phyloP scores from a whole-genome alignment of 1,284 basidiomycete species.

The Hypsizygus ulmarius region DNA sequence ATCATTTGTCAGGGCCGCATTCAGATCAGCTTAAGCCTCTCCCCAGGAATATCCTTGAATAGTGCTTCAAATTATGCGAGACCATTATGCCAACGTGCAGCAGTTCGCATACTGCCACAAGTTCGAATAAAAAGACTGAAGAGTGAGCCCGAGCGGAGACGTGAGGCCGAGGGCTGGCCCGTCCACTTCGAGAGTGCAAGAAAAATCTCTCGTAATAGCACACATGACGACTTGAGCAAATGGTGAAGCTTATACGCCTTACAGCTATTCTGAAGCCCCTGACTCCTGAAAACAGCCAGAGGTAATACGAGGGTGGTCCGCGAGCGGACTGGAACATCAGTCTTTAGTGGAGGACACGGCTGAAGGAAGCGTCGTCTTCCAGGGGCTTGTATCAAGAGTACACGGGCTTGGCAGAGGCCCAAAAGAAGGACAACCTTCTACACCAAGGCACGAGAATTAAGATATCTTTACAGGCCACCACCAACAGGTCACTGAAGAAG shows the following conservation, averaged over 20 bases:
- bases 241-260: no score
- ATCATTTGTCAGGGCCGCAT: conserved; percentile 2
- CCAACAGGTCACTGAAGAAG: no score
- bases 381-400: conserved; percentile 12
- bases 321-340: background rate
- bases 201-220: no score
- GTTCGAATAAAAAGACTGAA: no score
- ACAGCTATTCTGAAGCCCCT: no score
- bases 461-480: no score
- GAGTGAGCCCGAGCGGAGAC: no score
- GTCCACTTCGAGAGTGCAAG: no score
- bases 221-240: no score
- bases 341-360: conserved; percentile 12
- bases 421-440: no score
- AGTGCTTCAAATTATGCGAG: conserved; percentile 6
- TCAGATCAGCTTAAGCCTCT: conserved; percentile 9
- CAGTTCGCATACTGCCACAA: background rate
- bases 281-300: conserved; percentile 1
- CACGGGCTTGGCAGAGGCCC: background rate
- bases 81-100: background rate
- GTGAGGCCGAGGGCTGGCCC: no score
- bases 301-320: background rate
- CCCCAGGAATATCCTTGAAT: conserved; percentile 9
- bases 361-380: conserved; percentile 11
- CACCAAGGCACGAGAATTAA: no score